Percentiles rank a stretch among this genome's conserved stretches.
Evolutionary conservation across 139 green algal genomes (phyloP).

Genomic region (Closterium sp.): DNA sequence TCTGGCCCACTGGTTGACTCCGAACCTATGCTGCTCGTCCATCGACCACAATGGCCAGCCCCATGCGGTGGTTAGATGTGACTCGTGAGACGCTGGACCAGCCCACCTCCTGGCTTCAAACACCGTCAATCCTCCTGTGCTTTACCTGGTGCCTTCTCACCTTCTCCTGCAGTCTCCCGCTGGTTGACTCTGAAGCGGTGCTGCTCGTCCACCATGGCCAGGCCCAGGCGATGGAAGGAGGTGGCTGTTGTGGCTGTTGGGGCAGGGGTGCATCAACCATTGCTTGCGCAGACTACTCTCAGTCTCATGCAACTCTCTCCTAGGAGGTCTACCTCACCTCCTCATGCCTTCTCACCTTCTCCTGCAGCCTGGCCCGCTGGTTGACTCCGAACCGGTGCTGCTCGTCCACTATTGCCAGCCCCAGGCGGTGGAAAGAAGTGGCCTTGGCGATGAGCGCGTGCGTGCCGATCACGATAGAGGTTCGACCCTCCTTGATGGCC

Average conservation of each 20-base stretch:
- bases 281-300: too few relatives aligned
- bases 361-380: conserved; percentile 43
- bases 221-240: conserved; percentile 63
- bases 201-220: conserved; percentile 92
- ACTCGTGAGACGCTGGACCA: too few relatives aligned
- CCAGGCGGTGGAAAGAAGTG: conserved; percentile 71
- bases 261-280: too few relatives aligned
- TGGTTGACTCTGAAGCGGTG: conserved; percentile 71
- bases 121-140: too few relatives aligned
- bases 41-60: too few relatives aligned
- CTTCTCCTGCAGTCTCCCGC: conserved; percentile 41
- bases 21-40: too few relatives aligned
- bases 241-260: too few relatives aligned
- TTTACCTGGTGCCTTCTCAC: too few relatives aligned
- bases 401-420: conserved; percentile 88
- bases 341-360: conserved; percentile 14
- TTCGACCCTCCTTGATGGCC: conserved; percentile 53
- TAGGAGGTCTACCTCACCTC: too few relatives aligned
- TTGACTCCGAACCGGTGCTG: conserved; percentile 77
- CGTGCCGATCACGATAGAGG: conserved; percentile 79
- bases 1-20: conserved; percentile 48
- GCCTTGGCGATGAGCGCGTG: conserved; percentile 75
- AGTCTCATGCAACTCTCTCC: too few relatives aligned
- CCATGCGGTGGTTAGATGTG: too few relatives aligned
- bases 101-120: too few relatives aligned